Evolutionary conservation across 2,329 filamentous ascomycete genomes (phyloP).

Genomic region (Orbilia brochopaga): DNA sequence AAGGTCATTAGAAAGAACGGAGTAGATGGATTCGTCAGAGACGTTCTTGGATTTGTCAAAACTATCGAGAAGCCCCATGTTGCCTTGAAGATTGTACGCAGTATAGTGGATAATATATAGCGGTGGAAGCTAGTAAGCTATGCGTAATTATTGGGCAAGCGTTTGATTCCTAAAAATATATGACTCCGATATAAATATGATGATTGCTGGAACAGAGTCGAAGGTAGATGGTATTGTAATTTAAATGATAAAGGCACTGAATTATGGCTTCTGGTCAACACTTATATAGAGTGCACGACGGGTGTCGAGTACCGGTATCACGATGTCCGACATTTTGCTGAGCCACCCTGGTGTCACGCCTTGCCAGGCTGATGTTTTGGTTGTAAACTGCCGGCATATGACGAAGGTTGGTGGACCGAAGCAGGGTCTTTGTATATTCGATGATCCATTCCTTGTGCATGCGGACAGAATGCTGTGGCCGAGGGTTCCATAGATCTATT

Average conservation of each 20-base stretch:
- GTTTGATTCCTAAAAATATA: too few species aligned
- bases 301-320: too few species aligned
- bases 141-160: too few species aligned
- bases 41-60: slow-evolving; percentile 27
- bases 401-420: neutral
- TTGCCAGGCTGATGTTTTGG: neutral
- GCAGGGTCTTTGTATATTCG: neutral
- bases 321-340: too few species aligned
- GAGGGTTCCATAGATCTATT: too few species aligned
- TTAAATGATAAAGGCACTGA: too few species aligned
- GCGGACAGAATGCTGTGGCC: too few species aligned
- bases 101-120: neutral
- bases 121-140: neutral
- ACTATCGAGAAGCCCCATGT: slow-evolving; percentile 28
- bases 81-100: neutral
- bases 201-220: too few species aligned
- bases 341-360: neutral
- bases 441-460: neutral
- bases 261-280: too few species aligned
- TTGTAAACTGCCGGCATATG: slow-evolving; percentile 1
- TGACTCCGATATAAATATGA: too few species aligned
- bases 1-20: slow-evolving; percentile 13
- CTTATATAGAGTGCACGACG: too few species aligned
- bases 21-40: slow-evolving; percentile 36
- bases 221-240: too few species aligned